A percentile compares a stretch with the other conserved stretches of the same genome.
Evolutionary conservation across 768 basidiomycete genomes (phyloP).

Genomic region (Suillus tomentosus): DNA sequence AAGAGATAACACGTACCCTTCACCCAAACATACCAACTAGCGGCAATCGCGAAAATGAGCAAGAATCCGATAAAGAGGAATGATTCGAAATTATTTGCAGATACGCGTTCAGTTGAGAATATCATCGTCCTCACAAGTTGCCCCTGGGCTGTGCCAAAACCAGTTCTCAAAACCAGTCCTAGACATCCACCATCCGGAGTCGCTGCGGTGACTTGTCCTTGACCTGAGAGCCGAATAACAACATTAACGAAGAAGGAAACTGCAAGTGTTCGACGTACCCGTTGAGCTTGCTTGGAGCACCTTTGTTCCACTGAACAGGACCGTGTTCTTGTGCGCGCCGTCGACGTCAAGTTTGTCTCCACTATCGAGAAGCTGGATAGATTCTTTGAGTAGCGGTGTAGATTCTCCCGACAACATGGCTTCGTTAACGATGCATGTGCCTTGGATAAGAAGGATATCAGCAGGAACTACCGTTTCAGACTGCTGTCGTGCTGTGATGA

Average conservation of each 20-base stretch:
- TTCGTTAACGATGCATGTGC: constrained; percentile 96
- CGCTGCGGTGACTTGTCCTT: constrained; percentile 43
- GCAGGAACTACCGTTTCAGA: constrained; percentile 90
- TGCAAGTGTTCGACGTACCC: constrained; percentile 41
- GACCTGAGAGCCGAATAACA: constrained; percentile 20
- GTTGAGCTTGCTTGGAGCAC: constrained; percentile 74
- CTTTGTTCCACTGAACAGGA: constrained; percentile 97
- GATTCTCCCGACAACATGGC: constrained; percentile 99
- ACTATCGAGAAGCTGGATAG: constrained; percentile 80
- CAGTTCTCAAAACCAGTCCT: constrained; percentile 90
- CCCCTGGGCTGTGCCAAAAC: constrained; percentile 97
- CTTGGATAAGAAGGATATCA: constrained; percentile 89
- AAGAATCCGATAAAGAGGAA: constrained; percentile 99
- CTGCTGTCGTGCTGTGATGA: constrained; percentile 55
- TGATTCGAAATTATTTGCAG: constrained; percentile 93
- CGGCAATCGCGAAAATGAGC: constrained; percentile 95
- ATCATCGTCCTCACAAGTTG: constrained; percentile 99
- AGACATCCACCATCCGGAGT: constrained; percentile 94
- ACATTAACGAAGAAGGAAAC: constrained; percentile 29
- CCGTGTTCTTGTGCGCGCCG: constrained; percentile 80
- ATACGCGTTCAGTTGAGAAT: constrained; percentile 95
- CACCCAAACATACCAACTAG: constrained; percentile 97
- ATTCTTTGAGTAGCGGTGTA: constrained; percentile 95
- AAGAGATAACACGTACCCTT: constrained; percentile 60
- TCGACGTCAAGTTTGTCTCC: constrained; percentile 83